Conservation (phyloP, 2,329 filamentous ascomycete species). For the Epichloe coenophiala region DNA sequence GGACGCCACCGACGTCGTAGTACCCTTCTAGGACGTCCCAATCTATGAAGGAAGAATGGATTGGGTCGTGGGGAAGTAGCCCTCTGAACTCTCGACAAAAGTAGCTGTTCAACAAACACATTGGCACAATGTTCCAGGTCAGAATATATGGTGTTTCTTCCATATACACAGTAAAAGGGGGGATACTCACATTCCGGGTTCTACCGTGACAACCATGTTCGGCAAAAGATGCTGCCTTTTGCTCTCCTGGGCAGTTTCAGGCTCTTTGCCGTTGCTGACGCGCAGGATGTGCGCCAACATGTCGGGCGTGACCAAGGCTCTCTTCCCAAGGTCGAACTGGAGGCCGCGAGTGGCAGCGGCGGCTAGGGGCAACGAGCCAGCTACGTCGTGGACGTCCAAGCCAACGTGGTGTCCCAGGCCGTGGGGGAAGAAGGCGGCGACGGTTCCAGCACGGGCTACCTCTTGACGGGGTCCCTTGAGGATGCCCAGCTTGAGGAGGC, state of each 20-base stretch:
- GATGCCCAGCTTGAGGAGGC: constrained; percentile 59
- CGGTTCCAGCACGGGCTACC: constrained; percentile 36
- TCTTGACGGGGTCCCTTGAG: constrained; percentile 49
- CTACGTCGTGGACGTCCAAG: constrained; percentile 50
- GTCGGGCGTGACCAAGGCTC: constrained; percentile 25
- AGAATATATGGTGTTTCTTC: not conserved
- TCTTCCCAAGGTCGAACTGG: constrained; percentile 24
- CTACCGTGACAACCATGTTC: constrained; percentile 63
- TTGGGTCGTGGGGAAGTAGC: constrained; percentile 45
- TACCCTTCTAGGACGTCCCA: constrained; percentile 50
- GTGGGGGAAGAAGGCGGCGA: constrained; percentile 50
- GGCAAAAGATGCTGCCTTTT: constrained; percentile 33
- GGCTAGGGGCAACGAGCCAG: constrained; percentile 21
- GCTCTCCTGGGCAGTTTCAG: constrained; percentile 9
- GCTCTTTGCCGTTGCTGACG: constrained; percentile 1
- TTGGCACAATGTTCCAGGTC: not conserved
- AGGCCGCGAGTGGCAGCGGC: constrained; percentile 16
- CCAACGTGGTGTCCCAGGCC: constrained; percentile 53
- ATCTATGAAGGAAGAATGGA: constrained; percentile 52
- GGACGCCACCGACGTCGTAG: constrained; percentile 72
- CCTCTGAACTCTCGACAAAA: constrained; percentile 58
- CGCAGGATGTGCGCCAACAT: constrained; percentile 13
- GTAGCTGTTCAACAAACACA: constrained; percentile 36
- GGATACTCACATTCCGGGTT: constrained; percentile 52
- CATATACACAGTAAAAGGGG: not conserved